Conservation (phyloP, 768 basidiomycete genomes). For the Lactifluus subvellereus region DNA sequence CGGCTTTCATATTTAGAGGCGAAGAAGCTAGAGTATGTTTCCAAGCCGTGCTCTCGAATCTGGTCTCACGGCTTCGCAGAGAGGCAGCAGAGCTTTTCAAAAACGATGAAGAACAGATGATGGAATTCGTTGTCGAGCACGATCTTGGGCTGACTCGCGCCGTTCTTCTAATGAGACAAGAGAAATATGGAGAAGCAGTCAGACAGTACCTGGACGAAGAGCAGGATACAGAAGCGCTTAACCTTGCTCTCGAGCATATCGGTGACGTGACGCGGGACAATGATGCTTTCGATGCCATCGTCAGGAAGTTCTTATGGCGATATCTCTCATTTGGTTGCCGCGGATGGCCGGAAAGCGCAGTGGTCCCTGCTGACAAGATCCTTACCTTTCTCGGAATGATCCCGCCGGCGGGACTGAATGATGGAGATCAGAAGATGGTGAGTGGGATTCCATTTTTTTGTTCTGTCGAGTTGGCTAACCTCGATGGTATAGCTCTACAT, state of each 20-base stretch:
- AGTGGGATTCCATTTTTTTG: not conserved
- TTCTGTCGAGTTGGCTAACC: not conserved
- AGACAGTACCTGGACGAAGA: conserved; percentile 46
- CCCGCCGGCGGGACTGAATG: not conserved
- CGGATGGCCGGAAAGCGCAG: conserved; percentile 1
- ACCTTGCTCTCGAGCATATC: conserved; percentile 37
- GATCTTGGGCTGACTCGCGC: conserved; percentile 47
- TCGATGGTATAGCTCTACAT: not conserved
- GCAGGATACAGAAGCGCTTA: conserved; percentile 42
- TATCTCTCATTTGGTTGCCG: conserved; percentile 16
- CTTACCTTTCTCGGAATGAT: not conserved
- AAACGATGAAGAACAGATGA: conserved; percentile 43
- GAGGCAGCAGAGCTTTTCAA: conserved; percentile 44
- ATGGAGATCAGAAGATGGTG: conserved; percentile 4
- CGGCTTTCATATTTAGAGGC: conserved; percentile 8
- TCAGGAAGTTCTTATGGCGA: conserved; percentile 36
- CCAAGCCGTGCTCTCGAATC: not conserved
- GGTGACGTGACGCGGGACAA: conserved; percentile 24
- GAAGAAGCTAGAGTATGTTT: conserved; percentile 12
- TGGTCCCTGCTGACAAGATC: not conserved
- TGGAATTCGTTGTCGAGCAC: conserved; percentile 52
- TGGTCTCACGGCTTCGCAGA: conserved; percentile 31
- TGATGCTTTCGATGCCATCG: conserved; percentile 30
- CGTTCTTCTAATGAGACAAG: conserved; percentile 38
- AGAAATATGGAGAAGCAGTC: conserved; percentile 45